Percentiles rank a stretch among this genome's conserved stretches.
These are phyloP conservation scores for Hericium coralloides DNA, from an alignment of 768 basidiomycete genomes.

Conservation along the genomic window DNA sequence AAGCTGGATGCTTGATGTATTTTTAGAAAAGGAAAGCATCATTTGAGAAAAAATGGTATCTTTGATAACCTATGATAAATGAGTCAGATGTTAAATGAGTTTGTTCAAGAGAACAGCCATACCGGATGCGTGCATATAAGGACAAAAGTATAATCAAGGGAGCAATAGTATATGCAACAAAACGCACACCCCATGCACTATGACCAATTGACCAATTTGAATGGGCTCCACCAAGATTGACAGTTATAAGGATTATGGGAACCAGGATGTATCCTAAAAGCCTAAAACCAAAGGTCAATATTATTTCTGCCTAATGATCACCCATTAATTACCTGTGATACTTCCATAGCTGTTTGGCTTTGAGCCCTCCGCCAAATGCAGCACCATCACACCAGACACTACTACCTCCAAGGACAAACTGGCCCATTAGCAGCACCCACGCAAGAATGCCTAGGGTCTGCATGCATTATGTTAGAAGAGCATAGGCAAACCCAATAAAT, in stretches of 20 bases:
- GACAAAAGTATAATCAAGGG: slow-evolving; percentile 21
- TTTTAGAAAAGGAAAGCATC: no score
- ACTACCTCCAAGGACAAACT: slow-evolving; percentile 56
- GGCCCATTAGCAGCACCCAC: slow-evolving; percentile 52
- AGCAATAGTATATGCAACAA: slow-evolving; percentile 18
- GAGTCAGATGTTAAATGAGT: no score
- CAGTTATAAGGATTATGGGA: slow-evolving; percentile 48
- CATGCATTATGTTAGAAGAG: neutral
- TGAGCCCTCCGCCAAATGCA: slow-evolving; percentile 60
- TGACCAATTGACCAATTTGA: slow-evolving; percentile 46
- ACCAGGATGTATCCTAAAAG: slow-evolving; percentile 69
- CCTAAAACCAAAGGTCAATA: slow-evolving; percentile 24
- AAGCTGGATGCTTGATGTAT: no score
- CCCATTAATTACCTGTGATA: slow-evolving; percentile 54
- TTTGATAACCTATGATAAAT: no score
- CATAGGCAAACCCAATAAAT: neutral
- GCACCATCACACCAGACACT: slow-evolving; percentile 71
- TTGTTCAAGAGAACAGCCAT: neutral
- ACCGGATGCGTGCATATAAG: slow-evolving; percentile 20
- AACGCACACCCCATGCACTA: slow-evolving; percentile 22
- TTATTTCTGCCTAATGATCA: neutral
- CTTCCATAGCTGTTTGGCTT: slow-evolving; percentile 74
- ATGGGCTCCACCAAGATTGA: slow-evolving; percentile 63
- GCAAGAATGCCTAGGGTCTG: slow-evolving; percentile 59
- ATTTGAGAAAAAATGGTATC: no score